Evolutionary conservation across 2,329 filamentous ascomycete species (phyloP), one percentile per base, ranked within the genome.

Genomic region (Xylariaceae sp.): DNA sequence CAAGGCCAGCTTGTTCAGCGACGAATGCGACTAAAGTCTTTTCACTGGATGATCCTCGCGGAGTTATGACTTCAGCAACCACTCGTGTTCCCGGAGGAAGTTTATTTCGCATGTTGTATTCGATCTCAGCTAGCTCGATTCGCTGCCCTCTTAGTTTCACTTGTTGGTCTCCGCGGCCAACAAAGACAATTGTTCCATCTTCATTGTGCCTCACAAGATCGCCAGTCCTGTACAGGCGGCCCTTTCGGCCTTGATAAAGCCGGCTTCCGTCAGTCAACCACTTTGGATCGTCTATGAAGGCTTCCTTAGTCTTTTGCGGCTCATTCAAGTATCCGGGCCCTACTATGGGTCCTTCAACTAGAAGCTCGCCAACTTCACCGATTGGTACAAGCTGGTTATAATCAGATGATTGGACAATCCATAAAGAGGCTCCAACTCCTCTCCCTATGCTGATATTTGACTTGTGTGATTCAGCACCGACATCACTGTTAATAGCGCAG

Each of bases 141-240:
- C 83, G 69, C 52, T 79, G 83, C 21, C 86, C 86, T 10, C 75
- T 71, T 22, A 86, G 66, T 64, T 88, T 87, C 44, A 85, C 76
- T 60, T 83, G 82, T n/a, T 76, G 76, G 55, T 86, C 83, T 53
- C 81, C 83, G 39, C 84, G 73, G 14, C 82, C 81, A 32, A 83
- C 68, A 48, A 80, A 82, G 7, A 74, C 63, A 32, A 83, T 72
- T 6, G 70, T 70, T 1, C 74, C 73, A 40, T 82, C 73, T 0
- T 64, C 60, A 35, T 77, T 69, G 44, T 81, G 79, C 21, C 67
- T 69, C 1, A 76, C 79, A 1, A 83, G 64, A 50, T 84, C 80
- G 1, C 80, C 80, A 0, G 80, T 82, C 55, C 76, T 78, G 57
- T 83, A 83, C 2, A 83, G 54, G 4, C 73, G 66, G 1, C 71